phyloP scores from a whole-genome alignment of 768 basidiomycete genomes.

The Rhizopogon vesiculosus region DNA sequence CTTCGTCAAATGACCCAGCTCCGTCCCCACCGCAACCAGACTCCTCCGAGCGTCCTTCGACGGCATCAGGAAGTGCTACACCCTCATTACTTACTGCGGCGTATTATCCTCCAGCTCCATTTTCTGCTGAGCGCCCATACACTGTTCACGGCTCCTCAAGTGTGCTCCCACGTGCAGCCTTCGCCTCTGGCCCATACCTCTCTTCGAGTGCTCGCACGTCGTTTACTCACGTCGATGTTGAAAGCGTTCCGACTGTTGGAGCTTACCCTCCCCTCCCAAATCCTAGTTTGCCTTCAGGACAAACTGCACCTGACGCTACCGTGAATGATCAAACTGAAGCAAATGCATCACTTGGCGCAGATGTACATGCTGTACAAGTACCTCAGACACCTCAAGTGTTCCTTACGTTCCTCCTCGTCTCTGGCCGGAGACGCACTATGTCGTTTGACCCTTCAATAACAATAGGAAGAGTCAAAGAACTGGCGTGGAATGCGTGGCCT shows the following conservation, averaged over 20 bases:
- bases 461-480: slow-evolving; percentile 75
- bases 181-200: slow-evolving; percentile 16
- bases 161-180: background rate
- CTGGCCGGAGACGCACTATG: slow-evolving; percentile 65
- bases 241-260: slow-evolving; percentile 15
- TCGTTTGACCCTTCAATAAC: slow-evolving; percentile 72
- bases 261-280: slow-evolving; percentile 17
- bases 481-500: slow-evolving; percentile 83
- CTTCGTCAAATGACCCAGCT: slow-evolving; percentile 4
- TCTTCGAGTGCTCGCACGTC: slow-evolving; percentile 49
- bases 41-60: slow-evolving; percentile 21
- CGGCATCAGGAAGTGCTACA: slow-evolving; percentile 20
- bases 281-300: background rate
- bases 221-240: slow-evolving; percentile 45
- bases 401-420: slow-evolving; percentile 69
- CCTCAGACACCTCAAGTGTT: slow-evolving; percentile 62
- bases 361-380: slow-evolving; percentile 17
- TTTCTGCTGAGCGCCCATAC: slow-evolving; percentile 16
- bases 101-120: background rate
- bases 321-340: slow-evolving; percentile 3
- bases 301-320: background rate
- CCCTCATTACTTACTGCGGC: slow-evolving; percentile 6
- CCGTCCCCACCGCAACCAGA: slow-evolving; percentile 21
- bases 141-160: slow-evolving; percentile 10
- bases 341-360: slow-evolving; percentile 4